phyloP scores from a whole-genome alignment of 108 stramenopile genomes.

The Licmophora abbreviata region DNA sequence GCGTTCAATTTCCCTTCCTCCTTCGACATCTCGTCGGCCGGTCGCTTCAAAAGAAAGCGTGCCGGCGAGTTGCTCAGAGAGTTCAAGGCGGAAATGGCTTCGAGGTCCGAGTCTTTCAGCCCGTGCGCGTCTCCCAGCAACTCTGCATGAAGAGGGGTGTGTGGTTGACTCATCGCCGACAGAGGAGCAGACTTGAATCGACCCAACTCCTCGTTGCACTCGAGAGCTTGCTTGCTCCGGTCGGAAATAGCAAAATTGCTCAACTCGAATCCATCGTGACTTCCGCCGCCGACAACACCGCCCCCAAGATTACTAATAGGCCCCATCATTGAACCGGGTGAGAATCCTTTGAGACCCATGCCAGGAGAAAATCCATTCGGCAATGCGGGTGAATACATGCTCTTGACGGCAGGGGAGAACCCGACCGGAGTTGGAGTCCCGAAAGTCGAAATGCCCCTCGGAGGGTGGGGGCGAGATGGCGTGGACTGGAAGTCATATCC shows the following conservation, averaged over 20 bases:
- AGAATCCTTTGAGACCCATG: background rate
- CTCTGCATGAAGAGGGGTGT: no score
- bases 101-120: constrained; percentile 8
- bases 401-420: constrained; percentile 26
- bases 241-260: constrained; percentile 14
- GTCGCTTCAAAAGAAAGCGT: constrained; percentile 1
- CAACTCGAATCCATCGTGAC: constrained; percentile 14
- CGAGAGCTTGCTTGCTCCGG: constrained; percentile 4
- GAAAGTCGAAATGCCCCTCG: constrained; percentile 7
- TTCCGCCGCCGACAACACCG: constrained; percentile 13
- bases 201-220: no score
- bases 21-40: no score
- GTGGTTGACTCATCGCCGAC: no score
- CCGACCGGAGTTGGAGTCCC: constrained; percentile 22
- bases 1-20: no score
- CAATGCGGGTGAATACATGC: constrained; percentile 6
- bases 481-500: background rate
- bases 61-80: constrained; percentile 35
- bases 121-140: background rate
- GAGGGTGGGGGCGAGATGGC: background rate
- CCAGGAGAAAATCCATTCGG: background rate
- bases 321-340: constrained; percentile 5
- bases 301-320: background rate
- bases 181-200: no score
- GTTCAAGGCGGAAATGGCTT: constrained; percentile 41